Evolutionary conservation across 2,329 filamentous ascomycete genomes (phyloP).

Genomic region (Zalaria obscura): DNA sequence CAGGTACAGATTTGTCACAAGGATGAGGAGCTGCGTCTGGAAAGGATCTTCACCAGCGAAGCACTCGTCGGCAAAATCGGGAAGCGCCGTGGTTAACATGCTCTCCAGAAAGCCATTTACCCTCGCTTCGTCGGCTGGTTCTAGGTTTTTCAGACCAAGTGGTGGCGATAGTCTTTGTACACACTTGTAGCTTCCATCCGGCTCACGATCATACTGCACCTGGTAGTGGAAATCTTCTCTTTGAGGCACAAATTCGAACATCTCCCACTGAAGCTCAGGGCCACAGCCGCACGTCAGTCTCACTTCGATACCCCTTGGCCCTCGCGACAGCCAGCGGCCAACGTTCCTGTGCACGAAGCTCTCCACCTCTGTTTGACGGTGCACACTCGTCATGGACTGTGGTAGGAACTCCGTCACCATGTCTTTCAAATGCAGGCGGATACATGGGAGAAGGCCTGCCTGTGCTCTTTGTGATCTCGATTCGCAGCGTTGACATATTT

Average conservation of each 20-base stretch:
- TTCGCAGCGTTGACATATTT: conserved; percentile 15
- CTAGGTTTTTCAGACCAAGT: conserved; percentile 30
- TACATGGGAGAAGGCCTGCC: conserved; percentile 28
- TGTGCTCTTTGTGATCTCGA: conserved; percentile 21
- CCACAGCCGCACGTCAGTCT: conserved; percentile 28
- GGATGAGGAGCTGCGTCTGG: conserved; percentile 26
- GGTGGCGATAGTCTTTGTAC: conserved; percentile 28
- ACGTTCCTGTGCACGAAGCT: conserved; percentile 28
- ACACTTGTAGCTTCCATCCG: conserved; percentile 9
- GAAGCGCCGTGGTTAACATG: conserved; percentile 25
- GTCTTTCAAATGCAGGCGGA: conserved; percentile 31
- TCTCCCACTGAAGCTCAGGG: conserved; percentile 28
- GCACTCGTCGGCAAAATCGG: conserved; percentile 26
- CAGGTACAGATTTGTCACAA: conserved; percentile 23
- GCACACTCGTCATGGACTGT: conserved; percentile 5
- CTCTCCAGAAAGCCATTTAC: conserved; percentile 31
- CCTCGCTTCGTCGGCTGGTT: conserved; percentile 26
- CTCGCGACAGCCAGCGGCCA: conserved; percentile 16
- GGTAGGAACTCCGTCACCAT: conserved; percentile 30
- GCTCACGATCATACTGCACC: conserved; percentile 22
- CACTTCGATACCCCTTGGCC: conserved; percentile 21
- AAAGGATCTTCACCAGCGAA: conserved; percentile 29
- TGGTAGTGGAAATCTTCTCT: conserved; percentile 25
- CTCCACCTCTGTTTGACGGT: conserved; percentile 8
- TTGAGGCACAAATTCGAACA: conserved; percentile 31